Percentiles rank a stretch among this genome's conserved stretches.
phyloP scores from a whole-genome alignment of 2,329 filamentous ascomycete species.

The Colletotrichum tamarilloi region DNA sequence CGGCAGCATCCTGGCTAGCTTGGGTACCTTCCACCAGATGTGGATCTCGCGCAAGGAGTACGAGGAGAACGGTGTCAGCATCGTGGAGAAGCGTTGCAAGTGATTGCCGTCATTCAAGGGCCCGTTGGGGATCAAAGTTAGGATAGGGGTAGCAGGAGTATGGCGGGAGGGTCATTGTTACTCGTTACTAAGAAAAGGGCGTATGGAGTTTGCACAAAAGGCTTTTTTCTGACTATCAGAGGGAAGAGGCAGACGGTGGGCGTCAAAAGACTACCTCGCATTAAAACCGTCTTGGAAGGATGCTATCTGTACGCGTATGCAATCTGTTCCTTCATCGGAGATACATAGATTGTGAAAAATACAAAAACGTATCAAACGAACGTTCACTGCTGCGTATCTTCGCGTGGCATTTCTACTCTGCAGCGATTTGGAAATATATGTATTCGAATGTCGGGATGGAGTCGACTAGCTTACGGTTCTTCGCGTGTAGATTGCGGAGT shows the following conservation, averaged over 20 bases:
- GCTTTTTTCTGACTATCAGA: slow-evolving; percentile 14
- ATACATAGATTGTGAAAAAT: slow-evolving; percentile 10
- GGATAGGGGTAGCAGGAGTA: slow-evolving; percentile 30
- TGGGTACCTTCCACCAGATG: slow-evolving; percentile 99
- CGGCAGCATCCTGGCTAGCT: slow-evolving; percentile 91
- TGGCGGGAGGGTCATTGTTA: slow-evolving; percentile 21
- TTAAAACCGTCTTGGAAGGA: slow-evolving; percentile 9
- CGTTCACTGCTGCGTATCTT: not conserved
- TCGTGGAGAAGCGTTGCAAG: slow-evolving; percentile 97
- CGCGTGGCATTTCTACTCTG: too few species aligned
- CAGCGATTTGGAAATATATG: not conserved
- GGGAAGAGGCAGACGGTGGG: not conserved
- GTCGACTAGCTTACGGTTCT: not conserved
- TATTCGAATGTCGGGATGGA: not conserved
- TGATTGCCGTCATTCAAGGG: slow-evolving; percentile 51
- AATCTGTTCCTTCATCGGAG: not conserved
- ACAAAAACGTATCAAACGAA: slow-evolving; percentile 21
- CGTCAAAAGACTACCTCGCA: slow-evolving; percentile 15
- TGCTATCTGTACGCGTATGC: not conserved
- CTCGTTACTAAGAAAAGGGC: slow-evolving; percentile 22
- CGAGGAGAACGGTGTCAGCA: slow-evolving; percentile 89
- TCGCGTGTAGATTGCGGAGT: not conserved
- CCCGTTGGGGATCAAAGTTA: not conserved
- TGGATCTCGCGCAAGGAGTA: slow-evolving; percentile 99
- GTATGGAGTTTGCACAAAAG: slow-evolving; percentile 34